These are phyloP conservation scores for Rhizopogon vinicolor DNA, from an alignment of 768 basidiomycete species.

Conservation along the genomic window DNA sequence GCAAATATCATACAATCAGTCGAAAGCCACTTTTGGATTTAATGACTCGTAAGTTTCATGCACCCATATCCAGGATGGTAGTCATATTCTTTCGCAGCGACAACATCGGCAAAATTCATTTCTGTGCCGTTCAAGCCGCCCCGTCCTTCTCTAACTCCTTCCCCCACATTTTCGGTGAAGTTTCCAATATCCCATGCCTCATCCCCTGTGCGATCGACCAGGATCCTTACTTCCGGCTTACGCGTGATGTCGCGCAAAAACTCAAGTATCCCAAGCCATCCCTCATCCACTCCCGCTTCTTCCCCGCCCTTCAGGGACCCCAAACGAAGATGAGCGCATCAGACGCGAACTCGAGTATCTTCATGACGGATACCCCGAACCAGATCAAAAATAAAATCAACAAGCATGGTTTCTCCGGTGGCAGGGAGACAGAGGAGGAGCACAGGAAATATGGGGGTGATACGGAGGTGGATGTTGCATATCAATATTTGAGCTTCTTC, in stretches of 20 bases:
- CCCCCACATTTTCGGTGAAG: slow-evolving; percentile 91
- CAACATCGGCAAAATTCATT: slow-evolving; percentile 97
- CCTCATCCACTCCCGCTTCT: slow-evolving; percentile 93
- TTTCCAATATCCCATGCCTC: slow-evolving; percentile 80
- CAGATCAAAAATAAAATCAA: slow-evolving; percentile 99
- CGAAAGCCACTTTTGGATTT: slow-evolving; percentile 96
- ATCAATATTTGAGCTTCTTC: slow-evolving; percentile 94
- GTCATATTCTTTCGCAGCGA: slow-evolving; percentile 52
- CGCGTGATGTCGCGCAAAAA: slow-evolving; percentile 90
- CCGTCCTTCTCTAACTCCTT: slow-evolving; percentile 98
- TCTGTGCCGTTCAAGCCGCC: slow-evolving; percentile 91
- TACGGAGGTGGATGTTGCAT: slow-evolving; percentile 92
- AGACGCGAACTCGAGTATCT: slow-evolving; percentile 88
- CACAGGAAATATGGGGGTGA: slow-evolving; percentile 86
- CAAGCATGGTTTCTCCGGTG: slow-evolving; percentile 93
- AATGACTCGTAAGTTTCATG: slow-evolving; percentile 74
- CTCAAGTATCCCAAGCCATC: slow-evolving; percentile 95
- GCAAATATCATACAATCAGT: slow-evolving; percentile 89
- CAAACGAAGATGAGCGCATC: slow-evolving; percentile 99
- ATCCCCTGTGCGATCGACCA: slow-evolving; percentile 99
- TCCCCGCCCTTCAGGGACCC: slow-evolving; percentile 95
- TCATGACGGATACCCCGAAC: slow-evolving; percentile 87
- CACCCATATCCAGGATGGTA: not conserved
- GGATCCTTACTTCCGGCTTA: slow-evolving; percentile 95
- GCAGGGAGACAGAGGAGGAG: slow-evolving; percentile 93